Evolutionary conservation across 2,329 filamentous ascomycete species (phyloP).

Genomic region (Mariannaea elegans): DNA sequence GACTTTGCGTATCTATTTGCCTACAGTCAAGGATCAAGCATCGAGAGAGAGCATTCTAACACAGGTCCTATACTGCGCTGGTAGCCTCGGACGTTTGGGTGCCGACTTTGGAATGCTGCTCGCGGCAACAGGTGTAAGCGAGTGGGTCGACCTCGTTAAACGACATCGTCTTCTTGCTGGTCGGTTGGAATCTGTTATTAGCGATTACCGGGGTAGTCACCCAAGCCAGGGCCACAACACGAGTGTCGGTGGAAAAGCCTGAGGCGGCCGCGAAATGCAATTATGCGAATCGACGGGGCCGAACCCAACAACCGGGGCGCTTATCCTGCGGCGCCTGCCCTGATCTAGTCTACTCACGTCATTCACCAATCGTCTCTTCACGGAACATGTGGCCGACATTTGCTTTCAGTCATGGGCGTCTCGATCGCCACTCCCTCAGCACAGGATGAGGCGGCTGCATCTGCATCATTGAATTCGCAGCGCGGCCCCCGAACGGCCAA

Average conservation of each 20-base stretch:
- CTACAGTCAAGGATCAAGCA: conserved; percentile 80
- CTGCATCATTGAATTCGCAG: conserved; percentile 29
- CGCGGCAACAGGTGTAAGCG: conserved; percentile 64
- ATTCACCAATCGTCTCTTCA: conserved; percentile 25
- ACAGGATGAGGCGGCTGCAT: conserved; percentile 30
- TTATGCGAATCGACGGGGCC: conserved; percentile 36
- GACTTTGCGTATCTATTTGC: conserved; percentile 79
- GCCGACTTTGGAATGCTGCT: conserved; percentile 93
- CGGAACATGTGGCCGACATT: conserved; percentile 31
- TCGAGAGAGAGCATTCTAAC: conserved; percentile 89
- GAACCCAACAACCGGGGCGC: conserved; percentile 30
- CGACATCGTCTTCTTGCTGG: conserved; percentile 87
- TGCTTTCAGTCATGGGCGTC: conserved; percentile 35
- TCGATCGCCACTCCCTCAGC: conserved; percentile 33
- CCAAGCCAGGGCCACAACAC: conserved; percentile 14
- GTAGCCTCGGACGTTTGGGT: conserved; percentile 87
- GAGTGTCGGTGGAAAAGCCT: conserved; percentile 9
- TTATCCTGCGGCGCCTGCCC: conserved; percentile 10
- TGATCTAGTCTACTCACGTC: conserved; percentile 36
- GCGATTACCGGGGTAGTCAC: conserved; percentile 53
- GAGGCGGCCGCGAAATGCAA: conserved; percentile 22
- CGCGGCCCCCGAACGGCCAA: conserved; percentile 34
- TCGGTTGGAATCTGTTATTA: conserved; percentile 75
- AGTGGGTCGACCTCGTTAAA: conserved; percentile 91
- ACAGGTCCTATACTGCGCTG: conserved; percentile 92